Base-by-base conservation (phyloP, 129 eudicot genomes). In the Gnaphalium uliginosum region DNA sequence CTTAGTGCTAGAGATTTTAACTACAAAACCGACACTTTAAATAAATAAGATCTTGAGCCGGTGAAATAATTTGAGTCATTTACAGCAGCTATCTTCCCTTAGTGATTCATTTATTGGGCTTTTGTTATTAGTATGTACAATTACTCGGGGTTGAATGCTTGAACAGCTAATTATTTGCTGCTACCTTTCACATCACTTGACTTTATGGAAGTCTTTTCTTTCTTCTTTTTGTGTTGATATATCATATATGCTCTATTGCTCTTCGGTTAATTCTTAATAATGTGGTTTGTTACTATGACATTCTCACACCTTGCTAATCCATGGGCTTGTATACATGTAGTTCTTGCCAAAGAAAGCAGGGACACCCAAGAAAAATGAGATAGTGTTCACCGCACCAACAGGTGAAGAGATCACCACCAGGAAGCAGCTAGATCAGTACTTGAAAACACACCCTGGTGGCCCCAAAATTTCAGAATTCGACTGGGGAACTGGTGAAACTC, bases 401-500 rank as follows among this genome's bases (percentile, higher is more conserved):
- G 97, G 97, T 19, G 95, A 91, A 61, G 97, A 86, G 83, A 86
- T 91, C 76, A 81, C 81, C 58, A 87, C 65, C 83, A 82, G 79
- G 64, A 86, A 74, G 72, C 94, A 91, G 89, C 75, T 91, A 76
- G 92, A 85, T 59, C 88, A 80, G 72, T 91, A 91, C 83, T 84
- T 91, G 76, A 91, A 91, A 81, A 71, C 92, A 11, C 92, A 91
- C 87, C 95, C 97, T 68, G 94, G 94, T 41, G 87, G 94, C 46
- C 97, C 97, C 43, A 75, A 82, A 66, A 35, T 71, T 35, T 81
- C 97, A 1, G 87, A 88, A 65, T 90, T 90, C 2, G 96, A 88
- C 67, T 90, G 96, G 96, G 93, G 93, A 60, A 82, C 85, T 0
- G 96, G 93, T 67, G 96, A 90, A 75, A 88, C 91, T 10, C 93